These are phyloP conservation scores for Hypoxylon sp. DNA, from an alignment of 2,329 filamentous ascomycete species.

Conservation along the genomic window DNA sequence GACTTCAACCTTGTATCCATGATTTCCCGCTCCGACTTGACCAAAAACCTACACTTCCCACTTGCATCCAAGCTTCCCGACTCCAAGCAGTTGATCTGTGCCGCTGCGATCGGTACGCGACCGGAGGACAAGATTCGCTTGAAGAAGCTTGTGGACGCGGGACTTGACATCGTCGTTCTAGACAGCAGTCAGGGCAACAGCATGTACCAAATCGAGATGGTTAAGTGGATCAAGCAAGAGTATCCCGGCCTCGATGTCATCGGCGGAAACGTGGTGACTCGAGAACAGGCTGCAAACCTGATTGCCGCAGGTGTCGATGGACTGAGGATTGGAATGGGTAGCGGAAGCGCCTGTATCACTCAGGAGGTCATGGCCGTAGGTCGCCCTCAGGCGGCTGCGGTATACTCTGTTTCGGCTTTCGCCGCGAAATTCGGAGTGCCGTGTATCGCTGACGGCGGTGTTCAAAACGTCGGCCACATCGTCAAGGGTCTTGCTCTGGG, in stretches of 20 bases:
- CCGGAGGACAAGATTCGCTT: conserved; percentile 92
- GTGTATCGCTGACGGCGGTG: conserved; percentile 97
- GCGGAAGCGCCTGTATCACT: conserved; percentile 97
- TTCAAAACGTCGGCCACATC: conserved; percentile 99
- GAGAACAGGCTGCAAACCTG: conserved; percentile 92
- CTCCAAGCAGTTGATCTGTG: conserved; percentile 97
- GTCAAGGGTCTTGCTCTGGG: conserved; percentile 97
- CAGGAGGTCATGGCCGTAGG: conserved; percentile 99
- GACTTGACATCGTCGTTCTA: conserved; percentile 93
- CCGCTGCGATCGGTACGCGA: conserved; percentile 94
- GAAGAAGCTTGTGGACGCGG: conserved; percentile 90
- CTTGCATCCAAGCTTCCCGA: conserved; percentile 95
- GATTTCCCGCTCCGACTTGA: conserved; percentile 94
- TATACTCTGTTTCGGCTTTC: conserved; percentile 90
- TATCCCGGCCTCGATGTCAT: conserved; percentile 93
- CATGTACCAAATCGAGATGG: conserved; percentile 99
- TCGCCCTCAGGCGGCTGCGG: conserved; percentile 92
- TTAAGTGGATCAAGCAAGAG: conserved; percentile 93
- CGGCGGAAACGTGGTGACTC: conserved; percentile 97
- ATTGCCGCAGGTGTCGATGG: conserved; percentile 97
- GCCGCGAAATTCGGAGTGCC: conserved; percentile 95
- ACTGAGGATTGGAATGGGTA: conserved; percentile 98
- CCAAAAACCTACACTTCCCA: conserved; percentile 98
- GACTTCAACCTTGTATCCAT: conserved; percentile 90
- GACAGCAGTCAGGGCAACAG: conserved; percentile 98